Evolutionary conservation across 164 flowering plant species (phyloP), one percentile per base, ranked within the genome.

Genomic region (Macadamia integrifolia): DNA sequence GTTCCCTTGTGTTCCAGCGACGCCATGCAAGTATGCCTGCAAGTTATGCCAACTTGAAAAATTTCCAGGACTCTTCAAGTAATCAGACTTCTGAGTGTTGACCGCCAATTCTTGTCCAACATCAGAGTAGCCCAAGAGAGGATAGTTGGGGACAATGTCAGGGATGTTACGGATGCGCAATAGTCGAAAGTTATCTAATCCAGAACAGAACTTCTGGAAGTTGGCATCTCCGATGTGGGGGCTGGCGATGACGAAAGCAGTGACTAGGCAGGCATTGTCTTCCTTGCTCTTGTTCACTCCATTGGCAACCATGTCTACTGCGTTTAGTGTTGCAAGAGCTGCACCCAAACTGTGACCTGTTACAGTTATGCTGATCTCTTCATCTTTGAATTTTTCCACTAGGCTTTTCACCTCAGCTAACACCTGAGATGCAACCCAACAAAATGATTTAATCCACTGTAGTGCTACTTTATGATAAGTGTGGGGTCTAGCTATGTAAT

Each of bases 321-420:
- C 96, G 48, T 76, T 88, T 6, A 93, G 70, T 0, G 96, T 88
- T 50, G 83, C 87, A 0, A 93, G 66, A 5, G 96, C 89, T 10
- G 91, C 94, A 0, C 98, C 98, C 59, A 93, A 72, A 78, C 97
- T 93, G 86, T 89, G 64, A 69, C 92, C 57, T 62, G 88, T 72
- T 7, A 84, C 32, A 3, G 85, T 84, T 46, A 86, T 76, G 77
- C 92, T 86, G 6, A 83, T 66, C 5, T 80, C 80, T 58, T 86
- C 87, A 7, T 79, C 67, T 61, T 80, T 69, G 79, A 64, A 75
- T 23, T 43, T 11, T 48, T 86, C 90, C 56, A 87, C 85, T 5
- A 93, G 77, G 59, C 90, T 87, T 48, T 64, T 75, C 1, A 93
- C 77, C 77, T 91, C 96, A 0, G 15, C 35, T 6, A 88, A 57